Evolutionary conservation across 169 alveolate genomes (phyloP).

Genomic region (Babesia bovis): DNA sequence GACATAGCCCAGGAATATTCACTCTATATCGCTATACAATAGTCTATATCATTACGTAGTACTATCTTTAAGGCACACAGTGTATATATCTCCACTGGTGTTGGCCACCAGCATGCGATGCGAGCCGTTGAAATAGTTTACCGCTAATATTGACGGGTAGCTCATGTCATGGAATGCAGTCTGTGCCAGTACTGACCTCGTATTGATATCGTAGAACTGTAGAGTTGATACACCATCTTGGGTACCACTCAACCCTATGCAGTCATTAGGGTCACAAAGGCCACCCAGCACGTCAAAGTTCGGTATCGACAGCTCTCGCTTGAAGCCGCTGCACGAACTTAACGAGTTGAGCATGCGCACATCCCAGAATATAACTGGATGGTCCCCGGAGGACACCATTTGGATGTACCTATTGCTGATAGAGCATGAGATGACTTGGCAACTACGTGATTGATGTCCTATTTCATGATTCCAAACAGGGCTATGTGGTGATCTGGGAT

Average conservation of each 20-base stretch:
- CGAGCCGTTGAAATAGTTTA: conserved; percentile 32
- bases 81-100: conserved; percentile 12
- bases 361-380: conserved; percentile 66
- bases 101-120: conserved; percentile 34
- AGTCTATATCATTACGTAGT: too few species aligned
- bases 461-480: conserved; percentile 66
- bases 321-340: conserved; percentile 53
- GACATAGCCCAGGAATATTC: too few species aligned
- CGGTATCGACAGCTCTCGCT: conserved; percentile 26
- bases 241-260: conserved; percentile 11
- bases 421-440: conserved; percentile 37
- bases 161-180: conserved; percentile 9
- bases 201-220: conserved; percentile 36
- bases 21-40: too few species aligned
- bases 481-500: conserved; percentile 54
- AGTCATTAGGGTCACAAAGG: conserved; percentile 56
- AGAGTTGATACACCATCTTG: conserved; percentile 22
- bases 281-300: conserved; percentile 23
- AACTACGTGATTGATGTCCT: neutral
- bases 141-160: conserved; percentile 44
- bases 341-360: conserved; percentile 62
- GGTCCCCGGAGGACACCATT: conserved; percentile 29
- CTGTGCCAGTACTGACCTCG: conserved; percentile 6
- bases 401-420: conserved; percentile 62
- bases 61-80: neutral